A percentile compares a stretch with the other conserved stretches of the same genome.
Evolutionary conservation across 257 asterid species (phyloP).

Genomic region (Jacaranda mimosifolia): DNA sequence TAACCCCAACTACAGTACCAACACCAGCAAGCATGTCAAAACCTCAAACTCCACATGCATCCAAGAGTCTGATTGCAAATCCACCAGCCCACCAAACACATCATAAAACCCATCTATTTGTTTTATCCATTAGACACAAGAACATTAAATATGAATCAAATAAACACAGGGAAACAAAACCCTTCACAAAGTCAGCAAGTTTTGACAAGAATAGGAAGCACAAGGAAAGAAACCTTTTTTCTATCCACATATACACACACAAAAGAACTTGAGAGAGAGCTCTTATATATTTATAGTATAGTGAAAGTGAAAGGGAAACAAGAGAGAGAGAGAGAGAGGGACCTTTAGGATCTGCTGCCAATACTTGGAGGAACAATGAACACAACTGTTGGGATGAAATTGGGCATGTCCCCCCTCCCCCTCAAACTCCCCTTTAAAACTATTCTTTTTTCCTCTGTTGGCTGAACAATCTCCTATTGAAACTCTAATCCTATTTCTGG

Average conservation of each 20-base stretch:
- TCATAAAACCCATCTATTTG: slow-evolving; percentile 15
- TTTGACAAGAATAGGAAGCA: slow-evolving; percentile 29
- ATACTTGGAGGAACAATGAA: slow-evolving; percentile 67
- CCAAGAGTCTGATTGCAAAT: slow-evolving; percentile 30
- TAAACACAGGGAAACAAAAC: slow-evolving; percentile 17
- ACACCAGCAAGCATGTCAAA: slow-evolving; percentile 9
- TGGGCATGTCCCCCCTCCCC: slow-evolving; percentile 82
- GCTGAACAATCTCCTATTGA: slow-evolving; percentile 34
- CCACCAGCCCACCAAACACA: slow-evolving; percentile 10
- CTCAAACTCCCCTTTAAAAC: slow-evolving; percentile 38
- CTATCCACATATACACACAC: slow-evolving; percentile 21
- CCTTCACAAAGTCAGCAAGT: slow-evolving; percentile 32
- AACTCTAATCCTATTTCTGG: slow-evolving; percentile 13
- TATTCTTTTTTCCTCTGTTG: slow-evolving; percentile 22
- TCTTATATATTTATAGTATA: slow-evolving; percentile 15
- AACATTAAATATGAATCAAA: slow-evolving; percentile 30
- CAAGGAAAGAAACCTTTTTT: slow-evolving; percentile 21
- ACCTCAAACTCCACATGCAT: slow-evolving; percentile 49
- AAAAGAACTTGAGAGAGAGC: slow-evolving; percentile 18
- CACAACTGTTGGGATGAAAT: slow-evolving; percentile 88
- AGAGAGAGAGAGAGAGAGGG: slow-evolving; percentile 41
- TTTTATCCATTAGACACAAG: slow-evolving; percentile 4
- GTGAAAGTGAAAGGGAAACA: slow-evolving; percentile 37
- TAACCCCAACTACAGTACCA: slow-evolving; percentile 26
- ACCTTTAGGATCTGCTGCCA: slow-evolving; percentile 90